phyloP scores from a whole-genome alignment of 768 basidiomycete genomes.

The Suillus lakei region DNA sequence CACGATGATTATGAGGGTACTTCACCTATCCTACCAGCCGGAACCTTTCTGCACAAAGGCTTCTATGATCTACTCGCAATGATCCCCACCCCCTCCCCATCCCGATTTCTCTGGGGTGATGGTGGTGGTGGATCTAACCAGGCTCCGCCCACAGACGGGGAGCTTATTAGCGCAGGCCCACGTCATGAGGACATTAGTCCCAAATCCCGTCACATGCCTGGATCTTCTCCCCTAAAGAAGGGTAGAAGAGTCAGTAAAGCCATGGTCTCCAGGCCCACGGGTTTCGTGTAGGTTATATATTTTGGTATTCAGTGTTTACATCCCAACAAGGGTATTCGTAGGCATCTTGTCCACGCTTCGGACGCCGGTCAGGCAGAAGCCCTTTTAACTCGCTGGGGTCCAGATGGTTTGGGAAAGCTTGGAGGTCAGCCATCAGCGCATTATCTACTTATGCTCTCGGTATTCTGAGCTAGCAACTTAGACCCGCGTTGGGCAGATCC shows the following conservation, averaged over 20 bases:
- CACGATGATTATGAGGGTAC: constrained; percentile 43
- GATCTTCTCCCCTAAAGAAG: constrained; percentile 48
- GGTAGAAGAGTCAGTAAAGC: constrained; percentile 80
- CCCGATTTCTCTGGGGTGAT: constrained; percentile 61
- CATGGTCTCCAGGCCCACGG: constrained; percentile 84
- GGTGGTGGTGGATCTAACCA: constrained; percentile 31
- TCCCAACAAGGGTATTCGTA: constrained; percentile 34
- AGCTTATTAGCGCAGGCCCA: constrained; percentile 57
- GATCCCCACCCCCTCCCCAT: constrained; percentile 73
- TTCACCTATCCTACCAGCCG: constrained; percentile 59
- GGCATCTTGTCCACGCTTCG: constrained; percentile 90
- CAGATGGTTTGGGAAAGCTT: constrained; percentile 86
- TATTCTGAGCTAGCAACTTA: constrained; percentile 38
- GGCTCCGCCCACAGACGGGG: constrained; percentile 40
- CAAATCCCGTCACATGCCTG: constrained; percentile 16
- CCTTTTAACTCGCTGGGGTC: constrained; percentile 85
- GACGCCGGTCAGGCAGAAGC: constrained; percentile 90
- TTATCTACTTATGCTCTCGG: constrained; percentile 20
- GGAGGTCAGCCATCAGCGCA: constrained; percentile 60
- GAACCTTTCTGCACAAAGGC: constrained; percentile 85
- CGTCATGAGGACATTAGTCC: constrained; percentile 63
- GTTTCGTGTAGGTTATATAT: constrained; percentile 73
- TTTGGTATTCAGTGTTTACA: constrained; percentile 17
- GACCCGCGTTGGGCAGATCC: constrained; percentile 90
- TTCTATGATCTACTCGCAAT: constrained; percentile 86